Conservation (phyloP, 306 rosid genomes). For the Fagus crenata region DNA sequence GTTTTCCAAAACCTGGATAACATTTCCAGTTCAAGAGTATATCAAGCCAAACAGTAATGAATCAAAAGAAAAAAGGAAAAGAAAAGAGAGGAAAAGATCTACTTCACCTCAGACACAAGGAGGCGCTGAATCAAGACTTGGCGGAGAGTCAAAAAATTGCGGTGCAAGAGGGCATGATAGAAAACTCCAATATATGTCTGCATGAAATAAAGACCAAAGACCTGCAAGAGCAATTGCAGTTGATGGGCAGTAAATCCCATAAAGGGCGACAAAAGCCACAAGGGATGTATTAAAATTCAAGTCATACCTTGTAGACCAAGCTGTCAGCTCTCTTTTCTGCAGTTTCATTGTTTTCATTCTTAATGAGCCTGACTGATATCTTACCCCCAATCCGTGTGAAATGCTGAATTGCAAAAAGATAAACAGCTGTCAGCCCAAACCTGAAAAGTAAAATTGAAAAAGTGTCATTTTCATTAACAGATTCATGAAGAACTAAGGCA, state of each 20-base stretch:
- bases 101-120: conserved; percentile 81
- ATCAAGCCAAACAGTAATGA: conserved; percentile 9
- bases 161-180: conserved; percentile 91
- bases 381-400: conserved; percentile 74
- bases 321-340: conserved; percentile 87
- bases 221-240: conserved; percentile 52
- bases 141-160: conserved; percentile 85
- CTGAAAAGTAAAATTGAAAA: not conserved
- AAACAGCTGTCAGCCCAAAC: conserved; percentile 31
- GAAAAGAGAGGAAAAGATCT: conserved; percentile 5
- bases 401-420: conserved; percentile 79
- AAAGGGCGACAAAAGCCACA: not conserved
- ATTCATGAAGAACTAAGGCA: not conserved
- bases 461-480: not conserved
- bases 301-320: conserved; percentile 89
- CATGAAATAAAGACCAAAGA: conserved; percentile 96
- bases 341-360: conserved; percentile 74
- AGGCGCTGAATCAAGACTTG: conserved; percentile 88
- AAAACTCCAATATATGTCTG: conserved; percentile 95
- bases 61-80: not conserved
- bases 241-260: conserved; percentile 25
- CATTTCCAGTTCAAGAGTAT: conserved; percentile 22
- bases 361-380: conserved; percentile 79
- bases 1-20: conserved; percentile 79
- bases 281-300: conserved; percentile 2